Conservation (phyloP, 1,284 basidiomycete species). For the Tilletia horrida region DNA sequence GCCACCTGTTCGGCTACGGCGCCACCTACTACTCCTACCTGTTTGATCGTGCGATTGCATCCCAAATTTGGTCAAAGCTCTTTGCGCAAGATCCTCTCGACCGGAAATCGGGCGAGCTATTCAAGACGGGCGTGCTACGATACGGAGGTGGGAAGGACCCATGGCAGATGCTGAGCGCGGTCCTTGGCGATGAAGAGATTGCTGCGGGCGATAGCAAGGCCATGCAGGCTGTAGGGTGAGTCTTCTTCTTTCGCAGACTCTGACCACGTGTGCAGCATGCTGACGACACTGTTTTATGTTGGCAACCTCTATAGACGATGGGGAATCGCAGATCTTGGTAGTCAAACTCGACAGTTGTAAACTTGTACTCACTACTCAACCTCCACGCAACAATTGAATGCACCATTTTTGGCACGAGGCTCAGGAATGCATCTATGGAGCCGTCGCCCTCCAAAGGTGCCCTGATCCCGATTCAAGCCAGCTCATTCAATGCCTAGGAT, state of each 20-base stretch:
- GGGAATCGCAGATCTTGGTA: conserved; percentile 24
- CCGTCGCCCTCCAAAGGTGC: no score
- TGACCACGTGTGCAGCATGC: neutral
- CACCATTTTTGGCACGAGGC: no score
- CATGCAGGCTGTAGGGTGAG: conserved; percentile 24
- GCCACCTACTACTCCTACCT: conserved; percentile 97
- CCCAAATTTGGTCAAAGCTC: conserved; percentile 75
- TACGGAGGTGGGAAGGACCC: conserved; percentile 88
- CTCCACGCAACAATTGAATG: no score
- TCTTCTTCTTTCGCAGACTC: neutral
- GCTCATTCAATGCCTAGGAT: no score
- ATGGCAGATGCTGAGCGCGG: conserved; percentile 81
- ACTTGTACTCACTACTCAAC: no score
- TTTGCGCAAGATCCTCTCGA: conserved; percentile 61
- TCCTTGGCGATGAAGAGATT: conserved; percentile 68
- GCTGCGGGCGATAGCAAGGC: conserved; percentile 66
- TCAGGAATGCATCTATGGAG: no score
- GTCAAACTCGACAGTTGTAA: conserved; percentile 11
- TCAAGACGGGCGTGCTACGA: conserved; percentile 71
- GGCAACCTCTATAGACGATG: conserved; percentile 18
- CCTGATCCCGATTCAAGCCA: no score
- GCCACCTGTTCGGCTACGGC: conserved; percentile 91
- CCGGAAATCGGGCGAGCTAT: conserved; percentile 66
- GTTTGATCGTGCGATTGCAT: conserved; percentile 91
- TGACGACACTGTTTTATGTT: neutral